Conservation (phyloP, 2,329 filamentous ascomycete species). For the Paracorniculantispora psalliotae region DNA sequence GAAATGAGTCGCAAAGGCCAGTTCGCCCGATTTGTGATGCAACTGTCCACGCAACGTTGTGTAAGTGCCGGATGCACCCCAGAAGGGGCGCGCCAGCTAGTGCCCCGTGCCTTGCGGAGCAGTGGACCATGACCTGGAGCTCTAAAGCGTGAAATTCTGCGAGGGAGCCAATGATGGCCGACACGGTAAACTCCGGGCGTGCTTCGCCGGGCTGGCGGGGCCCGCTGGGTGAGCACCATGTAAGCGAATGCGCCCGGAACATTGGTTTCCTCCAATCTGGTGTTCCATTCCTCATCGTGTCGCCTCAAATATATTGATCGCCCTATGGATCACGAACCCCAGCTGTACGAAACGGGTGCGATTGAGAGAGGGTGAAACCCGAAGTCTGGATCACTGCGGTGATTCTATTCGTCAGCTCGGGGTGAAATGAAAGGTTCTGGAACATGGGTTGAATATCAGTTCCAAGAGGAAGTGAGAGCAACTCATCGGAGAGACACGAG, state of each 20-base stretch:
- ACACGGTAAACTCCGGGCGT: neutral
- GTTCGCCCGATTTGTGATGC: too few relatives aligned
- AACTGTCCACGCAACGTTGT: neutral
- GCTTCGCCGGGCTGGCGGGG: neutral
- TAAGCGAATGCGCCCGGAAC: neutral
- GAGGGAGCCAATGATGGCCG: neutral
- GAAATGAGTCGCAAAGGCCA: too few relatives aligned
- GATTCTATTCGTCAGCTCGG: neutral
- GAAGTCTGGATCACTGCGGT: neutral
- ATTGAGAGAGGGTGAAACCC: too few relatives aligned
- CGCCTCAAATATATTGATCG: neutral
- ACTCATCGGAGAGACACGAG: neutral
- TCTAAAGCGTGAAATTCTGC: neutral
- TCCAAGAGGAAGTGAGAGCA: neutral
- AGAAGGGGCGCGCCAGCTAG: neutral
- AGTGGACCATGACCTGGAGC: neutral
- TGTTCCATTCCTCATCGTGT: neutral
- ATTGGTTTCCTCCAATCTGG: constrained; percentile 5
- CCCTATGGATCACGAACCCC: too few relatives aligned
- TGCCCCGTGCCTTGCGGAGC: neutral
- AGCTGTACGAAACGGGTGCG: too few relatives aligned
- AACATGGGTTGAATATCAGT: neutral
- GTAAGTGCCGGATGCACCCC: neutral
- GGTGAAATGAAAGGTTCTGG: neutral
- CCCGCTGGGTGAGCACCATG: neutral